A percentile compares a stretch with the other conserved stretches of the same genome.
Evolutionary conservation across 345 rosid species (phyloP).

Genomic region (Tarenaya hassleriana): DNA sequence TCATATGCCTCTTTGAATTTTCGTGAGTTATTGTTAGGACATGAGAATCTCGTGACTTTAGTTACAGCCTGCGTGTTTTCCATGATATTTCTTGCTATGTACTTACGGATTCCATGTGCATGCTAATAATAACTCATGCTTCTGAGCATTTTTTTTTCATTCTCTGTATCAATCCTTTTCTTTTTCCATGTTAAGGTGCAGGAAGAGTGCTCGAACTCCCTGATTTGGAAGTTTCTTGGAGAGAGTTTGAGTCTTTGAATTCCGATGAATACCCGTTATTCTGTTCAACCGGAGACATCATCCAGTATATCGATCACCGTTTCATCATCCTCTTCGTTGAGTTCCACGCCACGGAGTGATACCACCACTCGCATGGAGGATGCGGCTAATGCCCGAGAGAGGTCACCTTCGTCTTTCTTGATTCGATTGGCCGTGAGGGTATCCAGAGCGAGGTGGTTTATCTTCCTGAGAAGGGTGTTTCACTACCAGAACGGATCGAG

Average conservation of each 20-base stretch:
- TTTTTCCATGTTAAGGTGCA: conserved; percentile 15
- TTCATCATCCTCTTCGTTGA: conserved; percentile 41
- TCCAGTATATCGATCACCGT: conserved; percentile 33
- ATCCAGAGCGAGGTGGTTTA: conserved; percentile 92
- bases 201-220: background rate
- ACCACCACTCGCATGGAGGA: background rate
- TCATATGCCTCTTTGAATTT: conserved; percentile 34
- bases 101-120: conserved; percentile 20
- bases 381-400: conserved; percentile 28
- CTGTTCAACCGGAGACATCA: conserved; percentile 39
- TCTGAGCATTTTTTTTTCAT: conserved; percentile 17
- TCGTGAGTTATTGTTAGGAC: conserved; percentile 32
- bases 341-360: conserved; percentile 34
- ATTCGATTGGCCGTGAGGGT: conserved; percentile 68
- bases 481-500: conserved; percentile 93
- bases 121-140: conserved; percentile 14
- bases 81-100: conserved; percentile 23
- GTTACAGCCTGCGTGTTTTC: conserved; percentile 3
- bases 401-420: conserved; percentile 50
- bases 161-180: background rate
- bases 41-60: conserved; percentile 24
- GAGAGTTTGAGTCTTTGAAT: conserved; percentile 3
- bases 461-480: conserved; percentile 86
- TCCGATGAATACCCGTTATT: conserved; percentile 55
- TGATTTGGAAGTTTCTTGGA: background rate